Evolutionary conservation across 2,329 filamentous ascomycete genomes (phyloP).

Genomic region (Aspergillus glaucus): DNA sequence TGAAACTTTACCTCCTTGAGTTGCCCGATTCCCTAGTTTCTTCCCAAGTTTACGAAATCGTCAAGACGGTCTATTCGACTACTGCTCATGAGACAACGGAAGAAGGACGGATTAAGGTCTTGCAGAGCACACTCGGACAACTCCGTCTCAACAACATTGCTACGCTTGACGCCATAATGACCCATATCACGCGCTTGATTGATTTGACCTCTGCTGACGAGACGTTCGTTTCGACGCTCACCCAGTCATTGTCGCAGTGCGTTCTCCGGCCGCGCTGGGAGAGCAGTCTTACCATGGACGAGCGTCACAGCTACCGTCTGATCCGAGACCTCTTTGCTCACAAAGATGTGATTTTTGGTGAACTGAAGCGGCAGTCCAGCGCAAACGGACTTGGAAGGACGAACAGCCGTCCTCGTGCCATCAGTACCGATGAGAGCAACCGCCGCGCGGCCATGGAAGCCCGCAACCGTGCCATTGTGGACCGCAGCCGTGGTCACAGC

Average conservation of each 20-base stretch:
- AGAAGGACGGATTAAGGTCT: conserved; percentile 73
- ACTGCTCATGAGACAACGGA: conserved; percentile 71
- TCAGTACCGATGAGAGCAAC: conserved; percentile 93
- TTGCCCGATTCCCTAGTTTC: conserved; percentile 97
- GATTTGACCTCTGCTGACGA: conserved; percentile 96
- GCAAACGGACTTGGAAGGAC: conserved; percentile 43
- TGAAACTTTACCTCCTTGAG: conserved; percentile 93
- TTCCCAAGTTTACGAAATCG: conserved; percentile 96
- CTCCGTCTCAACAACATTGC: conserved; percentile 95
- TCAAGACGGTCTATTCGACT: conserved; percentile 91
- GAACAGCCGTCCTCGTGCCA: conserved; percentile 67
- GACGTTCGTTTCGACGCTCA: conserved; percentile 68
- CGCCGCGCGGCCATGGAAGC: conserved; percentile 92
- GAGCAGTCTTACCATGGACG: conserved; percentile 88
- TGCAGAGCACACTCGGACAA: conserved; percentile 93
- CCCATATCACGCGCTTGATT: conserved; percentile 93
- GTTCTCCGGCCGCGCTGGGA: conserved; percentile 81
- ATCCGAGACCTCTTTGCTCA: conserved; percentile 87
- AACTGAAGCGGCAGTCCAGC: conserved; percentile 69
- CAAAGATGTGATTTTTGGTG: conserved; percentile 92
- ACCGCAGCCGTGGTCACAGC: conserved; percentile 66
- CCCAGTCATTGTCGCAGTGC: conserved; percentile 71
- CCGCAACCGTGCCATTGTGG: conserved; percentile 70
- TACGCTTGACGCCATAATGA: conserved; percentile 96
- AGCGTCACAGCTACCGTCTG: conserved; percentile 84